A percentile compares a stretch with the other conserved stretches of the same genome.
phyloP scores from a whole-genome alignment of 441 rosid species.

The Pelargonium cotyledonis region DNA sequence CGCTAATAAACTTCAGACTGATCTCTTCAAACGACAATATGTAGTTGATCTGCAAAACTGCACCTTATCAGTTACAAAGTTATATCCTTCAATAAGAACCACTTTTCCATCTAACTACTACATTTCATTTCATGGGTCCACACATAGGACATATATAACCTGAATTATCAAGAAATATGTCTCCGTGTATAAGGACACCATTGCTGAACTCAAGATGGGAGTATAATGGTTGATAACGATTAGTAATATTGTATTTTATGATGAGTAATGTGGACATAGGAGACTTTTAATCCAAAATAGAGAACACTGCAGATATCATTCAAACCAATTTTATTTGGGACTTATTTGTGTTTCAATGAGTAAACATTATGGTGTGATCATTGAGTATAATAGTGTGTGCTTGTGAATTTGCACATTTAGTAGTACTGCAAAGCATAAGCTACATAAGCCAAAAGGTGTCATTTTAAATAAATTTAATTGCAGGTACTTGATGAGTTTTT shows the following conservation, averaged over 20 bases:
- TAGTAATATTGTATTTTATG: not conserved
- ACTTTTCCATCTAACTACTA: not conserved
- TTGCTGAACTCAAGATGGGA: not conserved
- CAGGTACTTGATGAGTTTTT: not conserved
- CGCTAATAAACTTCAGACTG: slow-evolving; percentile 82
- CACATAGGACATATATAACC: not conserved
- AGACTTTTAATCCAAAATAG: not conserved
- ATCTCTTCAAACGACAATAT: slow-evolving; percentile 93
- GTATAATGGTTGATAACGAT: not conserved
- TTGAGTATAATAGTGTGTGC: not conserved
- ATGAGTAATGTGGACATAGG: not conserved
- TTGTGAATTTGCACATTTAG: not conserved
- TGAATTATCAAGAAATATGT: slow-evolving; percentile 1
- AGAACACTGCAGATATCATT: not conserved
- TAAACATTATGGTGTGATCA: not conserved
- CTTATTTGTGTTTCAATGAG: not conserved
- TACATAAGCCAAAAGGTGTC: not conserved
- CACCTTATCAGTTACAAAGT: slow-evolving; percentile 16
- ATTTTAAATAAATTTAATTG: not conserved
- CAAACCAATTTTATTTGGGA: not conserved
- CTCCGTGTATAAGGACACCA: not conserved
- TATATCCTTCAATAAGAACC: not conserved
- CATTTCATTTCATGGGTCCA: not conserved
- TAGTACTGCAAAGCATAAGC: not conserved
- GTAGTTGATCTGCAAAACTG: slow-evolving; percentile 68